phyloP scores from a whole-genome alignment of 2,329 filamentous ascomycete genomes.

The Colletotrichum sidae region DNA sequence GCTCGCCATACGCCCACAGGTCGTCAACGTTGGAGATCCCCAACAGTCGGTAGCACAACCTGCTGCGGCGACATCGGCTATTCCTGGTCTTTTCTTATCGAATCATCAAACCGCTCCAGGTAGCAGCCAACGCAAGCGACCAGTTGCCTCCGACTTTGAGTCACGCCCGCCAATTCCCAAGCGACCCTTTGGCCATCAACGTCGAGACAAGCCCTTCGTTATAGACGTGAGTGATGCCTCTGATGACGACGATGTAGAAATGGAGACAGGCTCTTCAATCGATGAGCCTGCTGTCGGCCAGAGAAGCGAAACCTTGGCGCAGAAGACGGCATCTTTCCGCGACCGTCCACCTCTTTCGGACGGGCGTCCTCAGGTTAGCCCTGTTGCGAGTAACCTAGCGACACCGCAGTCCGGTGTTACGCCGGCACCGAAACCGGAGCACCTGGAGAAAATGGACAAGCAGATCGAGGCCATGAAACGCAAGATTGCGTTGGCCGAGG shows the following conservation, averaged over 20 bases:
- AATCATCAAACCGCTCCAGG: conserved; percentile 41
- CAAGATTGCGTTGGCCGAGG: conserved; percentile 69
- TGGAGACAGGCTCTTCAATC: conserved; percentile 71
- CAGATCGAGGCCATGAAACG: conserved; percentile 71
- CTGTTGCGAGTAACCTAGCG: conserved; percentile 45
- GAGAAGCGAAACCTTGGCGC: conserved; percentile 45
- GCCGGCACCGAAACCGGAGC: conserved; percentile 48
- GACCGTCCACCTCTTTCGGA: conserved; percentile 59
- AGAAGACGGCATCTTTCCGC: conserved; percentile 52
- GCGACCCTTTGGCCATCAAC: conserved; percentile 71
- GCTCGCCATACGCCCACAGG: not conserved
- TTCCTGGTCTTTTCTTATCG: conserved; percentile 52
- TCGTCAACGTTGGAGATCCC: not conserved
- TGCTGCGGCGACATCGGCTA: conserved; percentile 40
- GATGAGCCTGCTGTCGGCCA: conserved; percentile 53
- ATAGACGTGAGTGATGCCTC: conserved; percentile 85
- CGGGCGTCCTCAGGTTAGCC: conserved; percentile 53
- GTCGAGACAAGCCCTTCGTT: conserved; percentile 73
- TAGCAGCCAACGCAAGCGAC: conserved; percentile 52
- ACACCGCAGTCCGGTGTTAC: conserved; percentile 52
- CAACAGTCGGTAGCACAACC: conserved; percentile 4
- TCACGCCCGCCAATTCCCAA: conserved; percentile 64
- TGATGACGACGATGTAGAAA: conserved; percentile 72
- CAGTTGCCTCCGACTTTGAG: conserved; percentile 77
- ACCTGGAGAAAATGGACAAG: conserved; percentile 64